Evolutionary conservation across 163 green algal species (phyloP).

Genomic region (Scenedesmus sp.): DNA sequence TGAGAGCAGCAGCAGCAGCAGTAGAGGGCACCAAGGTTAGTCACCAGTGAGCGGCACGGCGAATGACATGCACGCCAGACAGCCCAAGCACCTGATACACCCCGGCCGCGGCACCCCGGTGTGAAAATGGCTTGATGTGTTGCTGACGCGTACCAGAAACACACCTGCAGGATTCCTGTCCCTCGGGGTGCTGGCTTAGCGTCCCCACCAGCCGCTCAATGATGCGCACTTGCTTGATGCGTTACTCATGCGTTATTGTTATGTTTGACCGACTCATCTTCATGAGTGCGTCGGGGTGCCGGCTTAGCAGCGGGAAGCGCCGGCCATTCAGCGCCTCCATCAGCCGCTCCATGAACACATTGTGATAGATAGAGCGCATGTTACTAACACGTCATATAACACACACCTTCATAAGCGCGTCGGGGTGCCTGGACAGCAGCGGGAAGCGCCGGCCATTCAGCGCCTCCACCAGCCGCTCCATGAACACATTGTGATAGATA

Average conservation of each 20-base stretch:
- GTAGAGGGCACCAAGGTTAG: not conserved
- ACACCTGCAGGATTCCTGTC: too few relatives aligned
- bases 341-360: constrained; percentile 61
- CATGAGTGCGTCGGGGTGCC: not conserved
- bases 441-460: constrained; percentile 64
- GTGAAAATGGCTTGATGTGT: not conserved
- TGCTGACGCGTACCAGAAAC: too few relatives aligned
- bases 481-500: constrained; percentile 43
- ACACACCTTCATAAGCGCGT: not conserved
- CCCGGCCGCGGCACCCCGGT: not conserved
- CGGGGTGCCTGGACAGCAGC: not conserved
- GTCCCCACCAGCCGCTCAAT: constrained; percentile 66
- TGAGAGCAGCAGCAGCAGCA: not conserved
- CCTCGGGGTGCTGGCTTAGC: constrained; percentile 48
- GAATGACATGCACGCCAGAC: not conserved
- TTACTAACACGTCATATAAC: not conserved
- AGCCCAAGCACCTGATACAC: not conserved
- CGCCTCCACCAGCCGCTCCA: constrained; percentile 67
- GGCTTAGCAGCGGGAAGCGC: constrained; percentile 62
- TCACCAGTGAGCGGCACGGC: not conserved
- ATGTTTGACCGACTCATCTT: not conserved
- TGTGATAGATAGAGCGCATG: not conserved
- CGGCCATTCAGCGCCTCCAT: constrained; percentile 60
- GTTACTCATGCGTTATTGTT: not conserved
- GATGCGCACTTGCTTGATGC: not conserved